Evolutionary conservation across 768 basidiomycete species (phyloP), one percentile per base, ranked within the genome.

Genomic region (Dictyophora rubrovolvata): DNA sequence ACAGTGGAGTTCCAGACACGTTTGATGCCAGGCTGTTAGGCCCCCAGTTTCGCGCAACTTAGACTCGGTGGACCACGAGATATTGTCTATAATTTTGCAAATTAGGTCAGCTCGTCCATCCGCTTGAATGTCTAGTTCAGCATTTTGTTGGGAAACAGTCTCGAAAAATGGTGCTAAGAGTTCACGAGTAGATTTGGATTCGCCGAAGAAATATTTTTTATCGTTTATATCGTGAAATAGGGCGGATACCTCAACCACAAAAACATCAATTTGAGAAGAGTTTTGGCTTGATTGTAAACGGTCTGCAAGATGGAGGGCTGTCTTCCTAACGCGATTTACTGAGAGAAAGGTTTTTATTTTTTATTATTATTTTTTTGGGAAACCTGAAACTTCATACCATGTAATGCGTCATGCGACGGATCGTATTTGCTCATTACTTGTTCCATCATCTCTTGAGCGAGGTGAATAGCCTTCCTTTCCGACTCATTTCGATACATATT

Each of bases 51-150:
- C 5, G 18, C 16, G 75, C 7, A 88, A 73, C 61, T 76, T 81
- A 68, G 83, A 86, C 70, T 94, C 93, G 2, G 85, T 92, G 48
- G 80, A 85, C 88, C 89, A 94, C 0, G 87, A 91, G 3, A 93
- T 85, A 62, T 84, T 86, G 34, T 89, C 84, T 28, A 93, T 75
- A 60, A 94, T 81, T 63, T 70, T 73, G 22, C 79, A 72, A 51
- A 89, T 75, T 20, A 73, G 63, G 48, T 70, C 72, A 23, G 82
- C 86, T 23, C 85, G 78, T 1, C 83, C 82, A 56, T 87, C 82
- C 14, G 69, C 63, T 48, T 88, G 71, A 28, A 87, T 72, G 65
- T 87, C 81, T 12, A 66, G 50, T 11, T 36, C n/a, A 37, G 54
- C 47, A 36, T 1, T 23, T 51, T 54, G 23, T 14, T 53, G 11